Percentiles rank a stretch among this genome's conserved stretches.
These are phyloP conservation scores for Lycium ferocissimum DNA, from an alignment of 257 asterid species.

Conservation along the genomic window DNA sequence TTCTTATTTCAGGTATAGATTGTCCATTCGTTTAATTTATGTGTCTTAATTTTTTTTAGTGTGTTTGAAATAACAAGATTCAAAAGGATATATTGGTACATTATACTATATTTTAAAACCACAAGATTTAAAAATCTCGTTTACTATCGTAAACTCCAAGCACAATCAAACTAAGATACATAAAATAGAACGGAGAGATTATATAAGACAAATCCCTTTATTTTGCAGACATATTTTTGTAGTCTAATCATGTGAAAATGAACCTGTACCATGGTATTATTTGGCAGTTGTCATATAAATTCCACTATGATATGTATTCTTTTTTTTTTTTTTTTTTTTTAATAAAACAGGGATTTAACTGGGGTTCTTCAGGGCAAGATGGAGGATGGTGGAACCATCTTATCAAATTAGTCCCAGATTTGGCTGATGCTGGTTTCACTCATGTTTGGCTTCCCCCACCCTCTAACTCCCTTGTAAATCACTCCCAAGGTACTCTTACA, in stretches of 20 bases:
- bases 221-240: not conserved
- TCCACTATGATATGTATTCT: not conserved
- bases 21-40: no score
- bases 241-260: not conserved
- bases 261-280: not conserved
- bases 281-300: not conserved
- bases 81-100: no score
- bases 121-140: no score
- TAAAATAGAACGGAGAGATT: not conserved
- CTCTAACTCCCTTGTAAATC: constrained; percentile 58
- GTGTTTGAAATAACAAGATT: no score
- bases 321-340: not conserved
- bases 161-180: not conserved
- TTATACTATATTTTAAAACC: no score
- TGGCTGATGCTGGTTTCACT: constrained; percentile 71
- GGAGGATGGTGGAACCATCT: constrained; percentile 80
- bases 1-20: constrained; percentile 22
- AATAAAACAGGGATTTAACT: constrained; percentile 61
- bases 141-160: not conserved
- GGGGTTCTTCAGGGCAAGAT: constrained; percentile 51
- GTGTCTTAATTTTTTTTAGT: no score
- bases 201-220: not conserved
- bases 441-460: constrained; percentile 96
- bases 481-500: constrained; percentile 50
- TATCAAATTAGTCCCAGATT: constrained; percentile 51